These are phyloP conservation scores for Lantana camara DNA, from an alignment of 257 asterid genomes.

Conservation along the genomic window DNA sequence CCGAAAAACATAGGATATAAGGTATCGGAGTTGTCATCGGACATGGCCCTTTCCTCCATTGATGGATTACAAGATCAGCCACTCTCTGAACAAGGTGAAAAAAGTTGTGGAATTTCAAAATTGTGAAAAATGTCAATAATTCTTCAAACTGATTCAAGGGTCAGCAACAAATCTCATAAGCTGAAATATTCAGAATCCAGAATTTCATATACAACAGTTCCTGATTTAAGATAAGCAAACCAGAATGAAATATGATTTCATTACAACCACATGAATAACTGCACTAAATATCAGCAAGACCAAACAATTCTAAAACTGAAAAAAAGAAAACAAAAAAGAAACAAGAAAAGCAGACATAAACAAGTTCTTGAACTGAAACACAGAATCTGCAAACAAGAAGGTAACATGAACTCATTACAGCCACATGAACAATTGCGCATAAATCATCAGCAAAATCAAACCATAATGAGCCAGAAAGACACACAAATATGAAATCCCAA, in stretches of 20 bases:
- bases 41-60: slow-evolving; percentile 61
- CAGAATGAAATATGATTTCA: too few relatives aligned
- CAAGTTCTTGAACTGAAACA: neutral
- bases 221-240: too few relatives aligned
- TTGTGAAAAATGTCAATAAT: slow-evolving; percentile 2
- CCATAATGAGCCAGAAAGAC: neutral
- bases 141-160: slow-evolving; percentile 15
- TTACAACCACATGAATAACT: too few relatives aligned
- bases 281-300: too few relatives aligned
- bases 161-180: slow-evolving; percentile 1
- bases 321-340: neutral
- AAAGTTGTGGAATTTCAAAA: slow-evolving; percentile 3
- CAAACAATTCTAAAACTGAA: neutral
- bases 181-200: too few relatives aligned
- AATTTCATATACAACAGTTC: too few relatives aligned
- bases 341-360: too few relatives aligned
- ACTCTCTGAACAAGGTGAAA: slow-evolving; percentile 27
- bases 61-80: slow-evolving; percentile 20
- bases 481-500: neutral
- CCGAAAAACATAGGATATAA: slow-evolving; percentile 67
- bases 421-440: neutral
- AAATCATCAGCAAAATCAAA: slow-evolving; percentile 12
- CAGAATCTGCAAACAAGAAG: neutral
- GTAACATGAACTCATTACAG: neutral
- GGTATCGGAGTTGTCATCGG: slow-evolving; percentile 48